Evolutionary conservation across 2,329 filamentous ascomycete species (phyloP), one percentile per base, ranked within the genome.

Genomic region (Blastomyces silverae): DNA sequence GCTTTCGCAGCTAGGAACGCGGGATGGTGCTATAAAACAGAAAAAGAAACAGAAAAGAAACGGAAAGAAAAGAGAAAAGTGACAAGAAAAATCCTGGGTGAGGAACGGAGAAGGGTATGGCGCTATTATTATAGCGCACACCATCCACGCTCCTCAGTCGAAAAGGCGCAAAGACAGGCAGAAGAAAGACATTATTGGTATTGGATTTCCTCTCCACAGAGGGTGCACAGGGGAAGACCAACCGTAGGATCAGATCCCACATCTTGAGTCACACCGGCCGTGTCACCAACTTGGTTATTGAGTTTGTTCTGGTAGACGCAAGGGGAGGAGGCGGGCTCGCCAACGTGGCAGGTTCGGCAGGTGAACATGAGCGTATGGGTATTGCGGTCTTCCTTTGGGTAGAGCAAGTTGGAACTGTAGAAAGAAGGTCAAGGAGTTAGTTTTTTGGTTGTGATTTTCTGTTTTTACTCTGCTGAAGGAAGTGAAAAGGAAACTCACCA

Each of bases 191-290:
- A n/a, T 10, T 25, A 42, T 28, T 31, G 25, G 25, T 37, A 86
- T 67, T 80, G 74, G 67, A 86, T 81, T 71, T 82, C 79, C 67
- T 84, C 79, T 57, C 84, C 85, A 71, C 85, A 87, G 71, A 84
- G 79, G 65, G 80, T 82, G 76, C 84, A 87, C 69, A 85, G 77
- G 63, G 82, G 80, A 15, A 76, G 65, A 96, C 93, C 85, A 89
- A 99, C 93, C 87, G 95, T 99, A 79, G 94, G 94, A 85, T 99
- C 94, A 74, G 91, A 92, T 75, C 89, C 91, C 73, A 99, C 92
- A 80, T 99, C 95, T 79, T 96, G 91, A 67, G 93, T 97, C 73
- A 97, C 93, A 80, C 95, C 94, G 66, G 94, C 93, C 52, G 93
- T 97, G 80, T 97, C 94, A 73, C 92, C 92, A 34, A 93, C 90